Conservation (phyloP, 257 asterid species). For the Przewalskia tangutica region DNA sequence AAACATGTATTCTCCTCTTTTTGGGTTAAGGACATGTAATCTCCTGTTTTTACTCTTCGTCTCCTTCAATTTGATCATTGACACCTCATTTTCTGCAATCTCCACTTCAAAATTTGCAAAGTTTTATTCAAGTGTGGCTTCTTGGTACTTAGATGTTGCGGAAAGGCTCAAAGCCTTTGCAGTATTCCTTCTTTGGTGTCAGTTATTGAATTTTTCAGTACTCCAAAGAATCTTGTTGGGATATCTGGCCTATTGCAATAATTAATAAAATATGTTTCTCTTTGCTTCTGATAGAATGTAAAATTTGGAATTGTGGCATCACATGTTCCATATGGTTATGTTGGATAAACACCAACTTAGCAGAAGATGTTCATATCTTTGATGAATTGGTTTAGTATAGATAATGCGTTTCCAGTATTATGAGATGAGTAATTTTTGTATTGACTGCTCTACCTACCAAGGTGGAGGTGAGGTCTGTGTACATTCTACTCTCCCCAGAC, state of each 20-base stretch:
- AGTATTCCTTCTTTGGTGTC: not conserved
- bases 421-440: not conserved
- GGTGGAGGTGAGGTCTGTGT: no score
- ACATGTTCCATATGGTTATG: not conserved
- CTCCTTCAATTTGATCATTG: not conserved
- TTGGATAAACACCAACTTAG: not conserved
- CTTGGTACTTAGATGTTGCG: not conserved
- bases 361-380: not conserved
- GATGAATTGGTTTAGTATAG: not conserved
- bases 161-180: not conserved
- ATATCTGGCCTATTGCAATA: not conserved
- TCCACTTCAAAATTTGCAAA: not conserved
- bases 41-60: not conserved
- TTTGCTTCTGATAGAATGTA: not conserved
- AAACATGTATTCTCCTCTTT: not conserved
- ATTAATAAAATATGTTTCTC: not conserved
- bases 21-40: not conserved
- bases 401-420: not conserved
- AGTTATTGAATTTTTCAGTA: not conserved
- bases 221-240: not conserved
- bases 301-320: not conserved
- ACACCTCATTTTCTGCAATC: not conserved
- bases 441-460: no score
- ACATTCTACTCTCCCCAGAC: no score
- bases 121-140: not conserved